Conservation (phyloP, 2,329 filamentous ascomycete species). For the Neonectria punicea region DNA sequence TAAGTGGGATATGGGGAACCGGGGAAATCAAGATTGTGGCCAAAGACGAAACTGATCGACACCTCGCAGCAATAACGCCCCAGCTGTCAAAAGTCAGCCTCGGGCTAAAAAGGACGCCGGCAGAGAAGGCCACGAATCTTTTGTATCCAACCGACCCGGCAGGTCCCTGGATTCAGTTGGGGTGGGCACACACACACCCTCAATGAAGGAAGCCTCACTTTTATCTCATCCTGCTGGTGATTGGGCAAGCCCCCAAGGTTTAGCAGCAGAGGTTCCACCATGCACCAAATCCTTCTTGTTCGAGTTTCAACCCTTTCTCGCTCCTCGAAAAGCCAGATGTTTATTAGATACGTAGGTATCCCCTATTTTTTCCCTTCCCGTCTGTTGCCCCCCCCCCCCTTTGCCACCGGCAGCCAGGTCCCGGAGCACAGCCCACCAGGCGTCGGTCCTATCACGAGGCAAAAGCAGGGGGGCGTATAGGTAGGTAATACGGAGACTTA, state of each 20-base stretch:
- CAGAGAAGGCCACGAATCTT: constrained; percentile 6
- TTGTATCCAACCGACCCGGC: constrained; percentile 2
- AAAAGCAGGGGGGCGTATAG: not conserved
- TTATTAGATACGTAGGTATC: not conserved
- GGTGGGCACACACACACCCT: not conserved
- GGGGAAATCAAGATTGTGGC: not conserved
- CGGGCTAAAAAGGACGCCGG: not conserved
- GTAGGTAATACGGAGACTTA: not conserved
- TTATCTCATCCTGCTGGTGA: constrained; percentile 1
- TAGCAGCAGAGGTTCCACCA: not conserved
- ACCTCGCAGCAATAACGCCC: too few species aligned
- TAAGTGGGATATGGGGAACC: constrained; percentile 7
- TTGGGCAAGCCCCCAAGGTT: constrained; percentile 2
- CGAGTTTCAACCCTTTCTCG: not conserved
- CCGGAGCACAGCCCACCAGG: not conserved
- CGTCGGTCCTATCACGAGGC: not conserved
- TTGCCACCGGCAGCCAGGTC: not conserved
- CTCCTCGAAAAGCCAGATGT: not conserved
- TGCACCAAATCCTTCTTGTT: not conserved
- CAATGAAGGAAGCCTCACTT: constrained; percentile 4
- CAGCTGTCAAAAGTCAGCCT: not conserved
- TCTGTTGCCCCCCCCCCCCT: not conserved
- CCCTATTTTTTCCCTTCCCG: not conserved
- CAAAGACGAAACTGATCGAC: constrained; percentile 12
- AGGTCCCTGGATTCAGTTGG: not conserved